Conservation (phyloP, 73 alveolate genomes). For the Tetrahymena thermophila region DNA sequence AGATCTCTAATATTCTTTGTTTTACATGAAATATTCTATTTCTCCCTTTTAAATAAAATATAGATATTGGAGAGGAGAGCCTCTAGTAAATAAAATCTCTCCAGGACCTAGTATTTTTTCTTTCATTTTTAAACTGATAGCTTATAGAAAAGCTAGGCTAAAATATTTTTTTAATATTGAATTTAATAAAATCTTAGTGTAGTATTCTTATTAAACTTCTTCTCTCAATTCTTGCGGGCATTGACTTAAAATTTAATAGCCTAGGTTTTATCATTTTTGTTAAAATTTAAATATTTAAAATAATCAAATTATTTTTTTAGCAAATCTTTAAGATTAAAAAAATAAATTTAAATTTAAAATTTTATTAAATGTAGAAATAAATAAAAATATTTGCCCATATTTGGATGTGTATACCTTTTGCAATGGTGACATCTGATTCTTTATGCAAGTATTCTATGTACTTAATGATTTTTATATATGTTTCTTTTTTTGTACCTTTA, state of each 20-base stretch:
- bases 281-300: too few species aligned
- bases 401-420: background rate
- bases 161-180: background rate
- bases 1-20: background rate
- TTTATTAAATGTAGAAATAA: too few species aligned
- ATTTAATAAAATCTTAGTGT: background rate
- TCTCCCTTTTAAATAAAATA: background rate
- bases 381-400: too few species aligned
- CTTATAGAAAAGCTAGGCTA: background rate
- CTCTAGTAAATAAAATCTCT: background rate
- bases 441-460: background rate
- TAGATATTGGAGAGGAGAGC: background rate
- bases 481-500: background rate
- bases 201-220: background rate
- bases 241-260: background rate
- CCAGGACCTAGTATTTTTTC: background rate
- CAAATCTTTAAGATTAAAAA: too few species aligned
- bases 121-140: background rate
- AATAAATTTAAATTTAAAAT: background rate
- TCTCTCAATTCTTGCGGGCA: background rate
- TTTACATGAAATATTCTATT: background rate
- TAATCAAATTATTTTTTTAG: too few species aligned
- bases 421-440: background rate
- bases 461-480: background rate
- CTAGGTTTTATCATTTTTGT: background rate